These are phyloP conservation scores for Fusarium compactum DNA, from an alignment of 2,329 filamentous ascomycete species.

Conservation along the genomic window DNA sequence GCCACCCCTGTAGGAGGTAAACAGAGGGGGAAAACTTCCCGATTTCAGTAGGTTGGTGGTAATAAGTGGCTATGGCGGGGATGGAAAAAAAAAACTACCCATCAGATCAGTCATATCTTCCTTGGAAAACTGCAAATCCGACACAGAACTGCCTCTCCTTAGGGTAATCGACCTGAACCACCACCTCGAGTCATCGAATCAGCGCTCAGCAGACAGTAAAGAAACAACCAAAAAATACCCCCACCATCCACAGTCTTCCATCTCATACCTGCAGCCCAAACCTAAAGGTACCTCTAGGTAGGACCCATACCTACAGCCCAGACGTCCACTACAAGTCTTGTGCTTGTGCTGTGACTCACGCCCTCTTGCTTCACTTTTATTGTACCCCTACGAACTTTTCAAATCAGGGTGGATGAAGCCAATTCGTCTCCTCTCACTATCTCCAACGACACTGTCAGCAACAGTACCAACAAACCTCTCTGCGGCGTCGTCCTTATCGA, in stretches of 20 bases:
- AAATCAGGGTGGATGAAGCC: slow-evolving; percentile 48
- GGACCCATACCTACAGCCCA: slow-evolving; percentile 15
- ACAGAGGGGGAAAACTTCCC: not conserved
- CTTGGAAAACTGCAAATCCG: slow-evolving; percentile 6
- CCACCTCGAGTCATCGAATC: slow-evolving; percentile 40
- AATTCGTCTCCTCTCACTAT: slow-evolving; percentile 43
- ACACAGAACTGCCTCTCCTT: slow-evolving; percentile 10
- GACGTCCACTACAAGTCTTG: slow-evolving; percentile 17
- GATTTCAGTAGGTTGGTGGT: not conserved
- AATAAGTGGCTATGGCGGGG: slow-evolving; percentile 17
- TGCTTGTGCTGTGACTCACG: slow-evolving; percentile 46
- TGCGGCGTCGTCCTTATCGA: slow-evolving; percentile 33
- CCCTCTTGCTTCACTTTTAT: slow-evolving; percentile 32
- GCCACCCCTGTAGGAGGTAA: not conserved
- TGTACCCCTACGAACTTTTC: slow-evolving; percentile 26
- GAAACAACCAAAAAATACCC: slow-evolving; percentile 40
- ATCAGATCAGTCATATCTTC: slow-evolving; percentile 12
- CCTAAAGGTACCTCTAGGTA: not conserved
- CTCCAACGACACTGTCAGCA: slow-evolving; percentile 28
- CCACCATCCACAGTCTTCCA: slow-evolving; percentile 41
- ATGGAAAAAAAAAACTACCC: slow-evolving; percentile 5
- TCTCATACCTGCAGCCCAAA: slow-evolving; percentile 19
- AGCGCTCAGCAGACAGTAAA: slow-evolving; percentile 34
- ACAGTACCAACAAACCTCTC: slow-evolving; percentile 15
- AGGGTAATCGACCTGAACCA: slow-evolving; percentile 37